Evolutionary conservation across 2,329 filamentous ascomycete genomes (phyloP).

Genomic region (Pseudodiploospora longispora): DNA sequence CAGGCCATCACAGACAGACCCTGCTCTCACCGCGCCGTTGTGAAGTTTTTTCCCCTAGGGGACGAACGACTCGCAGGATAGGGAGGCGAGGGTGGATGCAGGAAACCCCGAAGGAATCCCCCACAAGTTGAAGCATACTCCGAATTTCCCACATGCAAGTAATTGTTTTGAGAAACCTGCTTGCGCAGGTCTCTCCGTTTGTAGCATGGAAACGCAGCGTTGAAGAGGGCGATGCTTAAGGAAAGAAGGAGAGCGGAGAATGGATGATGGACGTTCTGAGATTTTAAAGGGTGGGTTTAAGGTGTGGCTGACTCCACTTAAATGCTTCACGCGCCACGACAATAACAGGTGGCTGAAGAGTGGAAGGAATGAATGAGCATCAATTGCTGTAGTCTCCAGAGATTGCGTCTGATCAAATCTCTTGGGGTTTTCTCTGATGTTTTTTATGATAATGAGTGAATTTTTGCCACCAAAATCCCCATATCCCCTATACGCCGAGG

Average conservation of each 20-base stretch:
- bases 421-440: no score
- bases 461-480: no score
- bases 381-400: no score
- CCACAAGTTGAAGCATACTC: constrained; percentile 69
- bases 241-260: constrained; percentile 23
- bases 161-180: constrained; percentile 12
- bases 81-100: constrained; percentile 17
- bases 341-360: no score
- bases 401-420: no score
- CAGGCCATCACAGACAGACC: constrained; percentile 80
- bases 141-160: constrained; percentile 93
- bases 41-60: neutral
- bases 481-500: no score
- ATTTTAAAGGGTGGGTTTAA: no score
- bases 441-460: no score
- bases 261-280: neutral
- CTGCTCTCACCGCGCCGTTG: constrained; percentile 15
- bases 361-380: no score
- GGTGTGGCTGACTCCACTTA: no score
- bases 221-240: constrained; percentile 71
- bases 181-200: constrained; percentile 47
- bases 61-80: neutral
- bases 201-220: constrained; percentile 95
- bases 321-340: no score
- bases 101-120: neutral